Evolutionary conservation across 257 asterid genomes (phyloP), one percentile per base, ranked within the genome.

Genomic region (Apocynum venetum): DNA sequence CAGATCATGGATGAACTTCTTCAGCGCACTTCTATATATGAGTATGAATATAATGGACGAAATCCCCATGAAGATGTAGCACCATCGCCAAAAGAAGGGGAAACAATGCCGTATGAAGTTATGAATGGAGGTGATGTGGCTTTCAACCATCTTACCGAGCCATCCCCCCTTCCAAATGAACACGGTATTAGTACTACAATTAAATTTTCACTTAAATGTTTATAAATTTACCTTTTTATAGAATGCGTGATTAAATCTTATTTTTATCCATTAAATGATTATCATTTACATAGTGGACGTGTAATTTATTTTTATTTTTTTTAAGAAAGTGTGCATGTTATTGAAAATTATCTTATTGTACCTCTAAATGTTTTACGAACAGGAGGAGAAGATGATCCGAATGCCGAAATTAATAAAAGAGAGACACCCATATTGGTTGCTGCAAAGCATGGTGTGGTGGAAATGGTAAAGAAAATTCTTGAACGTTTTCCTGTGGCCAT

Each of bases 351-450:
- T 25, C 31, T 25, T 25, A 25, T 25, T 25, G 31, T 25, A 25
- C 31, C 31, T 25, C 31, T 25, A 25, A 25, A 25, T 25, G 31
- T 25, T 25, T 25, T 25, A 25, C 31, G 31, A 25, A 46, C 41
- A 57, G 78, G 44, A 14, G 48, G 31, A 25, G 31, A 8, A 51
- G 64, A 20, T 8, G 8, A 14, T 57, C 59, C 12, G n/a, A 20
- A 9, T 13, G 4, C 4, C 35, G 72, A 63, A 4, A 14, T 14
- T 46, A 36, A 47, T 36, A 44, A 19, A 43, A 75, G 41, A 48
- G 78, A 75, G 78, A 60, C 72, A 12, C 71, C 78, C 44, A 60
- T 75, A 53, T 48, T 61, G 8, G 46, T 75, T 14, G 78, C 78
- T 43, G 78, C 78, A 10, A 75, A 75, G 14, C 46, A 75, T 46